Conservation (phyloP, 2,329 filamentous ascomycete species). For the Pseudocercospora crystallina region DNA sequence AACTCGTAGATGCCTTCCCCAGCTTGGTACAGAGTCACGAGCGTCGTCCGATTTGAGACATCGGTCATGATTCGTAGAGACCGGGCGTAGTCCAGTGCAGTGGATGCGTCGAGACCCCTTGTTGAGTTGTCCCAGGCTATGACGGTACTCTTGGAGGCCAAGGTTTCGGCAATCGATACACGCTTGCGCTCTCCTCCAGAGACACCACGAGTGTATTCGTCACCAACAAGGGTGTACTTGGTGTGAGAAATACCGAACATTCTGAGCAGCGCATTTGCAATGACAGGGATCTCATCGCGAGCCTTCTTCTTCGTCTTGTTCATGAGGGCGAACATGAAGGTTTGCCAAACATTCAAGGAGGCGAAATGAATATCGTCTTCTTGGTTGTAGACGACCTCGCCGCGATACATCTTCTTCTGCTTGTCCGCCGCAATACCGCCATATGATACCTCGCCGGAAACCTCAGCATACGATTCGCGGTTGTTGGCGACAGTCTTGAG, state of each 20-base stretch:
- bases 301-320: constrained; percentile 72
- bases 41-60: constrained; percentile 67
- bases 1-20: constrained; percentile 68
- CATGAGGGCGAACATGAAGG: constrained; percentile 70
- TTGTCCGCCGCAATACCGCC: constrained; percentile 68
- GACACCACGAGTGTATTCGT: constrained; percentile 70
- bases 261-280: constrained; percentile 68
- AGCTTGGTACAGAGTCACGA: constrained; percentile 71
- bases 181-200: constrained; percentile 80
- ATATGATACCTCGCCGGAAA: constrained; percentile 70
- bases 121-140: constrained; percentile 81
- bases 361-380: constrained; percentile 78
- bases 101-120: constrained; percentile 75
- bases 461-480: constrained; percentile 62
- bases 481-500: constrained; percentile 74
- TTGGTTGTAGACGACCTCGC: constrained; percentile 75
- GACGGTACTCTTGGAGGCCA: constrained; percentile 71
- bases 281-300: constrained; percentile 63
- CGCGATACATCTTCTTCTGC: constrained; percentile 67
- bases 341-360: constrained; percentile 73
- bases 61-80: constrained; percentile 79
- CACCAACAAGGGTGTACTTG: constrained; percentile 71
- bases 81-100: constrained; percentile 74
- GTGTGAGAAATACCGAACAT: constrained; percentile 81
- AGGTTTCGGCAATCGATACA: constrained; percentile 74